A percentile compares a stretch with the other conserved stretches of the same genome.
These are phyloP conservation scores for Coemansia sp. DNA, from an alignment of 192 early-diverging fungal genomes.

Conservation along the genomic window DNA sequence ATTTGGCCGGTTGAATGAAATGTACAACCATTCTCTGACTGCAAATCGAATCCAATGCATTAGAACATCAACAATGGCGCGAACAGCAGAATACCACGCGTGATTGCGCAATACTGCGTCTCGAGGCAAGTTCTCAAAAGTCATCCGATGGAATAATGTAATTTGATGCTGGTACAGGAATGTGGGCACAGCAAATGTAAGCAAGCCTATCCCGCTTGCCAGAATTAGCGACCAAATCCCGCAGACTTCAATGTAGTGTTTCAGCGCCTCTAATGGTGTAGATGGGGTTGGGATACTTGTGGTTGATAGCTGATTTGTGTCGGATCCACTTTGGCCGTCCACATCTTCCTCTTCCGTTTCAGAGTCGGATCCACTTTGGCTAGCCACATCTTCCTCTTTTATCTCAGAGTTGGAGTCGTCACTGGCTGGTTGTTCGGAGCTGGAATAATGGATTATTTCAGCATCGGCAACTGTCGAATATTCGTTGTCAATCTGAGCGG, in stretches of 20 bases:
- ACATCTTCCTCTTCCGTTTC: too few species aligned
- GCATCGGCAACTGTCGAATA: neutral
- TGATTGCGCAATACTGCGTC: neutral
- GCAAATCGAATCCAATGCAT: conserved; percentile 20
- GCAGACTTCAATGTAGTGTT: conserved; percentile 13
- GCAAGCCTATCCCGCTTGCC: conserved; percentile 13
- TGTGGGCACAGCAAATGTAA: conserved; percentile 16
- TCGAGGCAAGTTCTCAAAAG: neutral
- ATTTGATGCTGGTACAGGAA: conserved; percentile 15
- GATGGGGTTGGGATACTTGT: neutral
- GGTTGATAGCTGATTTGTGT: neutral
- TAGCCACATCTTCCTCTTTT: too few species aligned
- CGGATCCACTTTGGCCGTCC: neutral
- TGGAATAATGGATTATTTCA: neutral
- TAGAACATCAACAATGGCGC: conserved; percentile 1
- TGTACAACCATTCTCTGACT: conserved; percentile 15
- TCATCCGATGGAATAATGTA: neutral
- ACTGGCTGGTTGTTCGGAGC: neutral
- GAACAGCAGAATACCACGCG: neutral
- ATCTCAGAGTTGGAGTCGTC: neutral
- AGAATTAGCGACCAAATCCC: conserved; percentile 11
- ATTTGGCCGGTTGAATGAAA: conserved; percentile 16
- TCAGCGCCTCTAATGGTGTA: neutral
- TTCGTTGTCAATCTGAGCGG: neutral
- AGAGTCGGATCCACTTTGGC: too few species aligned